Base-by-base conservation (phyloP, 2,329 filamentous ascomycete species). In the Trichoderma breve region DNA sequence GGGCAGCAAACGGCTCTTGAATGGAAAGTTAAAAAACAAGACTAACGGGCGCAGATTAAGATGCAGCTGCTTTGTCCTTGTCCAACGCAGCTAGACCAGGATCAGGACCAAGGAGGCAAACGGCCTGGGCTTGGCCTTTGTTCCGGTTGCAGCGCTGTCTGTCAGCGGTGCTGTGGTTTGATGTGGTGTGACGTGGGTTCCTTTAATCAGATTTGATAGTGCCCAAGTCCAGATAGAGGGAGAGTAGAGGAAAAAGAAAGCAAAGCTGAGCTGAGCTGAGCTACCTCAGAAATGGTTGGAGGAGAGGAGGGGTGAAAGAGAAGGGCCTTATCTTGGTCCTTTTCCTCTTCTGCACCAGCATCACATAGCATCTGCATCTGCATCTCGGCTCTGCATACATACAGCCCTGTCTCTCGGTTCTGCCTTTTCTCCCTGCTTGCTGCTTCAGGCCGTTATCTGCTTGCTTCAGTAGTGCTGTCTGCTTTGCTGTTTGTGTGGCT, bases 151-250 rank as follows among this genome's bases (percentile, higher is more conserved):
- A 30, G 65, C 32, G 55, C 65, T 60, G 64, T 57, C 64, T 57
- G 65, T 60, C 65, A 60, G 65, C 55, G 53, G 65, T 58, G 65
- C 53, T 58, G 65, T 28, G 32, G 51, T 58, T 60, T 53, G 64
- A 43, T 55, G 51, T 67, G 32, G 65, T 68, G 65, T 39, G 65
- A 68, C 65, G 51, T 53, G 65, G 65, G 65, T 36, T 30, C 36
- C 15, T 34, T 67, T 39, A 36, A 57, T 57, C 24, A 47, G 53
- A 39, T 15, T 11, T 11, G 18, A 39, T 43, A 30, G 39, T n/a
- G 15, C 36, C 1, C n/a, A n/a, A n/a, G n/a, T n/a, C 30, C 11
- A 18, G 39, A 65, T 12, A 9, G 39, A 24, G n/a, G 30, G 28
- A 65, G 30, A 34, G 32, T 4, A 11, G 12, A 32, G 39, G 14